phyloP scores from a whole-genome alignment of 1,284 basidiomycete species.

The Tremellales sp. region DNA sequence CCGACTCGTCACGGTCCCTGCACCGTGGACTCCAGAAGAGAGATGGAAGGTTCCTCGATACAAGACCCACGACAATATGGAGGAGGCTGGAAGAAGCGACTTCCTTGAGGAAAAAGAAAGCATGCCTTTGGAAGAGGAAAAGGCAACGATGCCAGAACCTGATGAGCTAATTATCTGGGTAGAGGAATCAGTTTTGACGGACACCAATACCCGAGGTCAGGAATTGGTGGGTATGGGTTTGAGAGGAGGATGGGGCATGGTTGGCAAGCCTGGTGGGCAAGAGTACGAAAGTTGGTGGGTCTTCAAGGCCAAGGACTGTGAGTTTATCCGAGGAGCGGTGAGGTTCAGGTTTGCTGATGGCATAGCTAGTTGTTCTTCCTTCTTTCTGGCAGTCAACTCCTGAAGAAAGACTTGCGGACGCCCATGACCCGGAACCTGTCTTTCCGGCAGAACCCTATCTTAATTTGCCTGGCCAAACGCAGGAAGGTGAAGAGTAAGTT shows the following conservation, averaged over 20 bases:
- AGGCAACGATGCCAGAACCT: constrained; percentile 21
- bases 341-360: neutral
- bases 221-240: constrained; percentile 31
- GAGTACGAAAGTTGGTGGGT: constrained; percentile 31
- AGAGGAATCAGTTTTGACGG: constrained; percentile 10
- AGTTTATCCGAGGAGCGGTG: constrained; percentile 6
- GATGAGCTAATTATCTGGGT: constrained; percentile 26
- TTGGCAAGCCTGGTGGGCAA: constrained; percentile 15
- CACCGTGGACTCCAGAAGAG: constrained; percentile 34
- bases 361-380: constrained; percentile 23
- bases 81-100: neutral
- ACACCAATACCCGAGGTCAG: neutral
- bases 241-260: constrained; percentile 37
- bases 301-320: constrained; percentile 40
- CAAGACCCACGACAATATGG: constrained; percentile 11
- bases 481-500: no score
- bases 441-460: no score
- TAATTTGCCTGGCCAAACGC: no score
- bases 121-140: constrained; percentile 21
- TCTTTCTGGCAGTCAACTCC: constrained; percentile 25
- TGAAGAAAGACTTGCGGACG: no score
- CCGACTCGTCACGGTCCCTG: constrained; percentile 29
- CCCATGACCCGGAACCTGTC: no score
- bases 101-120: neutral
- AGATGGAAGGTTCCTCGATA: constrained; percentile 15